Percentiles rank a stretch among this genome's conserved stretches.
phyloP scores from a whole-genome alignment of 2,329 filamentous ascomycete genomes.

The Talaromyces sp. region DNA sequence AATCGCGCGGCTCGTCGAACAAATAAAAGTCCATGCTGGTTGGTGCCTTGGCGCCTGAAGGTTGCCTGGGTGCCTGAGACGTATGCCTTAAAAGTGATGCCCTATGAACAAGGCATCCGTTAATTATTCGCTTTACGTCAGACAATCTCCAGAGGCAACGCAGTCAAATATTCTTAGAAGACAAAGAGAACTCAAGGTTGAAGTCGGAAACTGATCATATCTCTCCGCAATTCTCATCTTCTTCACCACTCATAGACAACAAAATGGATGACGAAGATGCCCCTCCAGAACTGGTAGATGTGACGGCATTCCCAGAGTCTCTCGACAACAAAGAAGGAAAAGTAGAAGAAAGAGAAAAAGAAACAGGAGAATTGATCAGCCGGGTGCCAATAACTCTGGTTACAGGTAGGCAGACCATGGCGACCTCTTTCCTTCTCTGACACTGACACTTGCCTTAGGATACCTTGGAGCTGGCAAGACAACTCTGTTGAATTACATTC shows the following conservation, averaged over 20 bases:
- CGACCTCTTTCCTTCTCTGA: not conserved
- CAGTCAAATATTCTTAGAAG: too few species aligned
- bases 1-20: conserved; percentile 19
- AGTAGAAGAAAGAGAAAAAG: conserved; percentile 23
- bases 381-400: conserved; percentile 54
- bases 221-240: not conserved
- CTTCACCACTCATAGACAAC: not conserved
- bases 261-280: conserved; percentile 45
- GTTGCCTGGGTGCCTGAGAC: not conserved
- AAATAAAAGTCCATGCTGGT: conserved; percentile 17
- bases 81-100: conserved; percentile 23
- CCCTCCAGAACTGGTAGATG: conserved; percentile 46
- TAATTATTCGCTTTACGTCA: conserved; percentile 16
- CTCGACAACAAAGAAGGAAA: not conserved
- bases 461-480: conserved; percentile 97
- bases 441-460: conserved; percentile 52
- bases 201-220: not conserved
- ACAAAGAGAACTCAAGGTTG: not conserved
- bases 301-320: conserved; percentile 31
- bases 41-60: conserved; percentile 4
- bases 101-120: conserved; percentile 36
- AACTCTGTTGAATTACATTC: conserved; percentile 90
- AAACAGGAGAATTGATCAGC: conserved; percentile 29
- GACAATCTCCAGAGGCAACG: not conserved
- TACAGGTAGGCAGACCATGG: conserved; percentile 40